Evolutionary conservation across 2,329 filamentous ascomycete species (phyloP).

Genomic region (Epichloe gansuensis): DNA sequence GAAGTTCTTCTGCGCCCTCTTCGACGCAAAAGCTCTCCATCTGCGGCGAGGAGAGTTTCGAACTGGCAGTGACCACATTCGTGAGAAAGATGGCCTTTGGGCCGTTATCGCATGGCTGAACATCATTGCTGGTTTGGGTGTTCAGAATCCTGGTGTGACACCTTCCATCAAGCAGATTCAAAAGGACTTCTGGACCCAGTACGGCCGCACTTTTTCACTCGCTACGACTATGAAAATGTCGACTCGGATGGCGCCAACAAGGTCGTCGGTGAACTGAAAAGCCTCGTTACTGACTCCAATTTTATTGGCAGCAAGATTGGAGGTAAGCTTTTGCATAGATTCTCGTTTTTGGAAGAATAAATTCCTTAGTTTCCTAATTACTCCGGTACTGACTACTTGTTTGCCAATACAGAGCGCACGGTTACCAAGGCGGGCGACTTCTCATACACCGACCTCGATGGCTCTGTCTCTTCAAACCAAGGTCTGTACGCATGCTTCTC

Average conservation of each 20-base stretch:
- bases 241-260: conserved; percentile 85
- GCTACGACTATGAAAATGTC: conserved; percentile 95
- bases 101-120: conserved; percentile 96
- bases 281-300: conserved; percentile 57
- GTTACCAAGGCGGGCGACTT: conserved; percentile 90
- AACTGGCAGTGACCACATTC: conserved; percentile 96
- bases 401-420: conserved; percentile 46
- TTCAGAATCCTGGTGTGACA: conserved; percentile 64
- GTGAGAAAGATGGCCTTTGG: conserved; percentile 98
- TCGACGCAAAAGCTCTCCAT: conserved; percentile 94
- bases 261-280: conserved; percentile 69
- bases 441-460: conserved; percentile 96
- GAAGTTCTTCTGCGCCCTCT: conserved; percentile 98
- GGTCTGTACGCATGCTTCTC: conserved; percentile 91
- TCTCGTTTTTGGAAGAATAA: no score
- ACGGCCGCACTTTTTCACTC: conserved; percentile 98
- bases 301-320: conserved; percentile 77
- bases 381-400: conserved; percentile 2
- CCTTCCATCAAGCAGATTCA: conserved; percentile 95
- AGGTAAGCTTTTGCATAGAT: conserved; percentile 31
- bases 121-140: conserved; percentile 89
- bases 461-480: conserved; percentile 90
- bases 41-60: conserved; percentile 96
- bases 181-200: conserved; percentile 90
- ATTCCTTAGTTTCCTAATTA: not conserved